Evolutionary conservation across 2,329 filamentous ascomycete species (phyloP), one percentile per base, ranked within the genome.

Genomic region (Diplodia mutila): DNA sequence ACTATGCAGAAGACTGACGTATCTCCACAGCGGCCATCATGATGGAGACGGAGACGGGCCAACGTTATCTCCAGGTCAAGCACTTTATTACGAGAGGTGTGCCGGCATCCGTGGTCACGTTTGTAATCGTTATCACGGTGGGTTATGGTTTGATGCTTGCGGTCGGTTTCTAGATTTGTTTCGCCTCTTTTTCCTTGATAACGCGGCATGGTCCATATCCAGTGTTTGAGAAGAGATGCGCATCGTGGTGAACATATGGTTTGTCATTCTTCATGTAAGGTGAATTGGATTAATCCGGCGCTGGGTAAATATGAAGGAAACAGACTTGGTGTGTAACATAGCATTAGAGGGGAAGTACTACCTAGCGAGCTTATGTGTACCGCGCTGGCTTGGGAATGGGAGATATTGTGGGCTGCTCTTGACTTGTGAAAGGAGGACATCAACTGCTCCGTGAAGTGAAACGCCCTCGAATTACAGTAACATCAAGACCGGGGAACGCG

Each of bases 21-120:
- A 9, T 61, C 67, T 32, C 49, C 51, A 46, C 71, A 96, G 93
- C 95, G 75, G 95, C 95, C 4, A 98, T 99, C 75, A 98, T 98
- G 85, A 95, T 99, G 81, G 94, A 99, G 74, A 87, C 92, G 0
- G 86, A 90, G 70, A 96, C 94, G 0, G 95, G 95, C 9, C 92
- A 97, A 77, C 86, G 95, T 67, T 99, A 99, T 76, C 85, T 99
- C 65, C 85, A 91, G 69, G 96, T 99, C 64, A 91, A 91, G 76
- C 95, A 99, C 78, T 99, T 99, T 80, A 90, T 99, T 75, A 96
- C 91, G 63, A 85, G 94, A n/a, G 95, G 95, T 75, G 88, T 99
- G 46, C 94, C 95, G 0, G 90, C 91, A 75, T 96, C 91, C 79
- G 77, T 98, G 42, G 84, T 97, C 66, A 90, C 93, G 0, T 90